A percentile compares a stretch with the other conserved stretches of the same genome.
These are phyloP conservation scores for Phytophthora quininea DNA, from an alignment of 352 stramenopile species.

Conservation along the genomic window DNA sequence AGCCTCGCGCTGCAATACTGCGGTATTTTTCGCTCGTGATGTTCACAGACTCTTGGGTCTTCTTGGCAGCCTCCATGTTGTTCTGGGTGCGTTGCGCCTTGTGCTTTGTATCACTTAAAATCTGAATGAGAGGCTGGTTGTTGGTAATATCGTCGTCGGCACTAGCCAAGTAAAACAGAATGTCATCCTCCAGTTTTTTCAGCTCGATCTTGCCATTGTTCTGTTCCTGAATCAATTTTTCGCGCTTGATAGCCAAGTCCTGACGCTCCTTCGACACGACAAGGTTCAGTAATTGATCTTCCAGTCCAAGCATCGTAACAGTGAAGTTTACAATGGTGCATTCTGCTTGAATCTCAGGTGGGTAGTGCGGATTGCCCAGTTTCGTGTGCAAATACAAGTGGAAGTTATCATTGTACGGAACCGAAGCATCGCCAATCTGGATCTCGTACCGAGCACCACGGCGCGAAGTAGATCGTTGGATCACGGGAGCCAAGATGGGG, in stretches of 20 bases:
- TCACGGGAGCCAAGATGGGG: conserved; percentile 93
- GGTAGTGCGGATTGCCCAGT: conserved; percentile 94
- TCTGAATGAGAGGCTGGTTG: conserved; percentile 96
- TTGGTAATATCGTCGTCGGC: conserved; percentile 97
- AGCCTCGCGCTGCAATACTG: conserved; percentile 92
- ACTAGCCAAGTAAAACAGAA: conserved; percentile 94
- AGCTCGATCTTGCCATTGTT: conserved; percentile 97
- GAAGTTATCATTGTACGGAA: conserved; percentile 95
- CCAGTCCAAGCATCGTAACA: conserved; percentile 91
- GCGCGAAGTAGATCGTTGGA: conserved; percentile 94
- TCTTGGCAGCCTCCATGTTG: conserved; percentile 93
- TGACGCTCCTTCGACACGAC: conserved; percentile 93
- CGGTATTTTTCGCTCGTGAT: conserved; percentile 96
- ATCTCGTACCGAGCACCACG: conserved; percentile 93
- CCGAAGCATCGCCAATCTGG: conserved; percentile 94
- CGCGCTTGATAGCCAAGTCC: conserved; percentile 82
- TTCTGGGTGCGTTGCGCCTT: conserved; percentile 92
- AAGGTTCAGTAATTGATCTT: conserved; percentile 93
- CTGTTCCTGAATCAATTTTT: conserved; percentile 94
- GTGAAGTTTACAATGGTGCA: conserved; percentile 97
- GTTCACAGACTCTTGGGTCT: conserved; percentile 93
- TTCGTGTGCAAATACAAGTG: conserved; percentile 96
- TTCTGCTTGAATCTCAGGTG: conserved; percentile 95
- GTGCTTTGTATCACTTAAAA: conserved; percentile 95
- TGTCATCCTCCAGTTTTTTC: conserved; percentile 96